Base-by-base conservation (phyloP, 1,139 yeast species). In the Entelexis paramagnoliae region DNA sequence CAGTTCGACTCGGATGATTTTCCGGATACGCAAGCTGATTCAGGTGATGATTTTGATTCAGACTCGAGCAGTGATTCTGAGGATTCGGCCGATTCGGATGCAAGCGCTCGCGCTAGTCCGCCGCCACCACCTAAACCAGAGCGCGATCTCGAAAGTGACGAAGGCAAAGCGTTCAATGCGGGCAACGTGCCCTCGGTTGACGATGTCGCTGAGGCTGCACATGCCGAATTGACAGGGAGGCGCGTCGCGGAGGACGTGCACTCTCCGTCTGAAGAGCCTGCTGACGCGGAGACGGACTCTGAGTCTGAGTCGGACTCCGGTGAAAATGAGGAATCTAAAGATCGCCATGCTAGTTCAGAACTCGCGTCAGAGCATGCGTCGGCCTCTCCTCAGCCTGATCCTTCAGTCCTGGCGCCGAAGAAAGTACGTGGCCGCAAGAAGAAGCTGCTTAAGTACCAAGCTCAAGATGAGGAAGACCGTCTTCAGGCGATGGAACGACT, bases 391-490 rank as follows among this genome's bases (percentile, higher is more conserved):
- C 33, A 26, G 19, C 44, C 33, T 4, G 33, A 26, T 17, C 7
- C 8, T 3, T 6, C 9, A 6, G 19, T 26, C 6, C 3, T 14
- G 17, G 41, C 28, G 14, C 58, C 58, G 11, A 55, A 56, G 33
- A 49, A 52, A 32, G 80, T 82, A 2, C 79, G 96, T 62, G 96
- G 96, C 46, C 87, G 84, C 67, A 87, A 86, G 71, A 89, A 86
- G 65, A 83, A 85, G 52, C 83, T 83, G 29, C 73, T 78, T 50
- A 89, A 88, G 63, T 91, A 91, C 63, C 88, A 81, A 1, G 88
- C 83, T 56, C 97, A 89, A 66, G 97, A 89, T 63, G 96, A 87
- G 52, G 94, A 86, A 52, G 97, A 91, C 62, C 76, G 88, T 53
- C 64, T 68, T 48, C 62, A 81, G 55, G 75, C 94, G 56, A 79